A percentile compares a stretch with the other conserved stretches of the same genome.
phyloP scores from a whole-genome alignment of 179 eudicot species.

The Amaranthus tricolor region DNA sequence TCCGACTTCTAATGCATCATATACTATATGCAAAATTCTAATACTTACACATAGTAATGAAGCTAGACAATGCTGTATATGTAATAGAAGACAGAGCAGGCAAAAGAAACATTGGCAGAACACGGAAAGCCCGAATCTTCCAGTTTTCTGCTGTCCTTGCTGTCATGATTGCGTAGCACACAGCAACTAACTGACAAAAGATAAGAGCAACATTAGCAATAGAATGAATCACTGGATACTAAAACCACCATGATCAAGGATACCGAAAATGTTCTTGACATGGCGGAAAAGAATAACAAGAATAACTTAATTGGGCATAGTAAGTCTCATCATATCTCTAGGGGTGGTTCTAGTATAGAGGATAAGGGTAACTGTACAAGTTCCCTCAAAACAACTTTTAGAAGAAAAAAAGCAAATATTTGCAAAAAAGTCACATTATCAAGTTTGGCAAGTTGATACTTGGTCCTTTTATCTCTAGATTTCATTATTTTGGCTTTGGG shows the following conservation, averaged over 20 bases:
- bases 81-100: conserved; percentile 48
- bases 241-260: neutral
- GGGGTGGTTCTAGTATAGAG: too few species aligned
- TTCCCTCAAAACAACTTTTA: too few species aligned
- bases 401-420: too few species aligned
- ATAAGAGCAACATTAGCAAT: neutral
- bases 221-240: neutral
- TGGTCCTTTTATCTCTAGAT: too few species aligned
- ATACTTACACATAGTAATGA: conserved; percentile 58
- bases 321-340: too few species aligned
- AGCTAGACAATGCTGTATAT: conserved; percentile 47
- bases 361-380: too few species aligned
- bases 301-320: neutral
- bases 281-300: neutral
- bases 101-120: conserved; percentile 77
- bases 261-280: neutral
- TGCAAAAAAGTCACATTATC: too few species aligned
- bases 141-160: conserved; percentile 60
- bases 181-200: conserved; percentile 26
- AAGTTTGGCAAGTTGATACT: too few species aligned
- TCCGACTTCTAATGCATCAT: neutral
- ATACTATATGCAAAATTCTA: conserved; percentile 1
- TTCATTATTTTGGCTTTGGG: too few species aligned
- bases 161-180: conserved; percentile 72
- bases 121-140: conserved; percentile 67